Evolutionary conservation across 2,329 filamentous ascomycete species (phyloP).

Genomic region (Cadophora gregata): DNA sequence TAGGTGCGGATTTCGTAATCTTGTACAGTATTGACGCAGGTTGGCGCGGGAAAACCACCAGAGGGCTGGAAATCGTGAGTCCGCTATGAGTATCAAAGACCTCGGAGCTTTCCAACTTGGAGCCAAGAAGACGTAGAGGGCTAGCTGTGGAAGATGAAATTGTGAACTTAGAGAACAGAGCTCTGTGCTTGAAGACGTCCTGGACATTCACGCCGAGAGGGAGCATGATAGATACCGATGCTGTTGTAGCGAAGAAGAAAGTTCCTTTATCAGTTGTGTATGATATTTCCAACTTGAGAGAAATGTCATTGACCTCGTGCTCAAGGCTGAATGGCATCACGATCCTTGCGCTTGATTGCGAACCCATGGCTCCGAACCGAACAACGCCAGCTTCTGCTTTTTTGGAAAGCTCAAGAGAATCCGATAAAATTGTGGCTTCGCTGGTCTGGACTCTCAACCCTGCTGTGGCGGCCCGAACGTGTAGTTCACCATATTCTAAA

Average conservation of each 20-base stretch:
- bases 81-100: slow-evolving; percentile 70
- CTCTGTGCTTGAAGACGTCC: slow-evolving; percentile 86
- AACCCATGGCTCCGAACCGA: slow-evolving; percentile 53
- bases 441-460: slow-evolving; percentile 67
- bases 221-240: slow-evolving; percentile 73
- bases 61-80: slow-evolving; percentile 51
- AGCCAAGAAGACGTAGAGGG: slow-evolving; percentile 76
- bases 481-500: slow-evolving; percentile 62
- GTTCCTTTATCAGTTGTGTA: slow-evolving; percentile 72
- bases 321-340: slow-evolving; percentile 84
- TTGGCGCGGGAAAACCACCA: slow-evolving; percentile 79
- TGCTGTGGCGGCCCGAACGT: slow-evolving; percentile 68
- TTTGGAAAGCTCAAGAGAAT: slow-evolving; percentile 52
- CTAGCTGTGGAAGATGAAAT: slow-evolving; percentile 80
- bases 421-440: slow-evolving; percentile 59
- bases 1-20: slow-evolving; percentile 61
- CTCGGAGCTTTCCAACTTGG: slow-evolving; percentile 72
- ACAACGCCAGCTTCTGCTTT: slow-evolving; percentile 61
- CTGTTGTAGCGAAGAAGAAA: slow-evolving; percentile 67
- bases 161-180: slow-evolving; percentile 88
- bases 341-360: slow-evolving; percentile 59
- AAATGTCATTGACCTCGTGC: slow-evolving; percentile 72
- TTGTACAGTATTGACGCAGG: slow-evolving; percentile 83
- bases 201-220: slow-evolving; percentile 95
- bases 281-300: slow-evolving; percentile 75